phyloP scores from a whole-genome alignment of 2,329 filamentous ascomycete species.

The Emmonsiellopsis sp. region DNA sequence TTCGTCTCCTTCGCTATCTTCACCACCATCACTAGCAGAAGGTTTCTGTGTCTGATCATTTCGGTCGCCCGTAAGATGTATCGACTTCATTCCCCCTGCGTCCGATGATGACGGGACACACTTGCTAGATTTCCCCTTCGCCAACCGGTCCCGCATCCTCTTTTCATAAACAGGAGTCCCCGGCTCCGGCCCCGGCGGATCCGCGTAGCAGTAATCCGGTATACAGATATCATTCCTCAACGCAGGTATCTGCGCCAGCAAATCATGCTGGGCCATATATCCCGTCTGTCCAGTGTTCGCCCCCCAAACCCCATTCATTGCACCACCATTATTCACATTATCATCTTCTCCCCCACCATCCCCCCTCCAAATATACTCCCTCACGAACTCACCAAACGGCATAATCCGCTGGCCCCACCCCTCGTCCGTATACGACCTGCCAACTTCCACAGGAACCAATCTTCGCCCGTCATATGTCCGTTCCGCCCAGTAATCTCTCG shows the following conservation, averaged over 20 bases:
- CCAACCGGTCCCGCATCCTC: conserved; percentile 21
- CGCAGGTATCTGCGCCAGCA: conserved; percentile 72
- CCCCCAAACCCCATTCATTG: neutral
- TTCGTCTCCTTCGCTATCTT: conserved; percentile 4
- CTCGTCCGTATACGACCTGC: conserved; percentile 76
- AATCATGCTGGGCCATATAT: conserved; percentile 87
- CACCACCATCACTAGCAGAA: neutral
- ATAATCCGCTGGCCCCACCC: conserved; percentile 79
- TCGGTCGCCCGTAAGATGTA: neutral
- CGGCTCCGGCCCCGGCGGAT: conserved; percentile 49
- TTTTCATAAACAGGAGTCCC: conserved; percentile 38
- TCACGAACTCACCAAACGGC: conserved; percentile 62
- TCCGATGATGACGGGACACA: neutral
- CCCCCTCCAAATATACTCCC: conserved; percentile 45
- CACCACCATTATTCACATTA: neutral
- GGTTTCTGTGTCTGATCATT: neutral
- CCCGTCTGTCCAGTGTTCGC: conserved; percentile 39
- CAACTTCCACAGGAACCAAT: conserved; percentile 78
- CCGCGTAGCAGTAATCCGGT: conserved; percentile 77
- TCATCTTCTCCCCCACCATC: neutral
- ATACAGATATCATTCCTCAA: conserved; percentile 66
- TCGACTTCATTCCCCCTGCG: neutral
- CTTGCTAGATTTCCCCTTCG: conserved; percentile 1
- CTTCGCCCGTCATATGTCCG: conserved; percentile 67
- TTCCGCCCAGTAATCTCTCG: conserved; percentile 63